These are phyloP conservation scores for Penicillium rolfsii DNA, from an alignment of 2,329 filamentous ascomycete species.

Conservation along the genomic window DNA sequence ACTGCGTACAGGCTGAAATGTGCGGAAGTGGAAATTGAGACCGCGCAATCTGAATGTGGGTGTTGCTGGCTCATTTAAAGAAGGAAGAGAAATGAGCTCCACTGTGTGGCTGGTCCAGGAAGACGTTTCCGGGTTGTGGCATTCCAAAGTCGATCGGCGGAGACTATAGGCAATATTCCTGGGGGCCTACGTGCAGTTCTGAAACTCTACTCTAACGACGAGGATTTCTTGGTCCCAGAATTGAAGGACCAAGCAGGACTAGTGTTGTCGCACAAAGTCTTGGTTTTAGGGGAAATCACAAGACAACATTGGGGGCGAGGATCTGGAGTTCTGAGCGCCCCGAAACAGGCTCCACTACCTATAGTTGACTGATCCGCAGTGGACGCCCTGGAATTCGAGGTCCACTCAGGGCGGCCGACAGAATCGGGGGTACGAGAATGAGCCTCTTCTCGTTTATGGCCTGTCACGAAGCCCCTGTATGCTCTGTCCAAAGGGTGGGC, in stretches of 20 bases:
- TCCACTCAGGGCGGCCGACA: constrained; percentile 1
- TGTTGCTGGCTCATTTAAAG: not conserved
- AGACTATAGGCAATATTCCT: constrained; percentile 7
- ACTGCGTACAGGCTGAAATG: not conserved
- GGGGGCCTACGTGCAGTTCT: not conserved
- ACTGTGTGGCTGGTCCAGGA: constrained; percentile 7
- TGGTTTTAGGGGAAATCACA: not conserved
- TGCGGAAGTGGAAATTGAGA: not conserved
- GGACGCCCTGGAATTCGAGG: constrained; percentile 6
- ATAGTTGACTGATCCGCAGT: not conserved
- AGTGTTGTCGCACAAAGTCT: not conserved
- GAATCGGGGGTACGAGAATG: not conserved
- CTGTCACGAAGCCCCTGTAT: not conserved
- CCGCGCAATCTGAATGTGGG: constrained; percentile 1
- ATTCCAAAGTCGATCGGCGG: constrained; percentile 1
- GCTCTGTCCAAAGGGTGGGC: not conserved
- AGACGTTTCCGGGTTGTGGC: constrained; percentile 11
- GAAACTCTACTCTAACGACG: constrained; percentile 4
- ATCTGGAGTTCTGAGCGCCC: not conserved
- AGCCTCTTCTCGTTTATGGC: not conserved
- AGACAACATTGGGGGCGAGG: not conserved
- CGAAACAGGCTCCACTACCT: not conserved
- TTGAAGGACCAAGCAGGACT: not conserved
- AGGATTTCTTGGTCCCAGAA: not conserved
- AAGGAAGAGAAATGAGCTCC: not conserved